Conservation (phyloP, 2,329 filamentous ascomycete species). For the Arthrobotrys musiformis region DNA sequence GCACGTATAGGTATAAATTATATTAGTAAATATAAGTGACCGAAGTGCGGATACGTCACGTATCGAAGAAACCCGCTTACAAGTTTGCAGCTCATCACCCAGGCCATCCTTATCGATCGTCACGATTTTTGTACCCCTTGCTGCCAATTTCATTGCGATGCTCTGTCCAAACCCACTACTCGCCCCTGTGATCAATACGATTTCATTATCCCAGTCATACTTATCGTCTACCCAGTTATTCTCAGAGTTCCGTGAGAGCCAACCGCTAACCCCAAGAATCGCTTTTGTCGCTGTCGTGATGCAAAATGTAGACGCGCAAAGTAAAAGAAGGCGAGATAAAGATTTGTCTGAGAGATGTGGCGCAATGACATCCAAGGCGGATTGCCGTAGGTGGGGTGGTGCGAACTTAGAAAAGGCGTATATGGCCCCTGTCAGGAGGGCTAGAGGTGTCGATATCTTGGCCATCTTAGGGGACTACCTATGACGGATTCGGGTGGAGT, state of each 20-base stretch:
- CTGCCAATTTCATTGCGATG: neutral
- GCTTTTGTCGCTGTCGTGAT: neutral
- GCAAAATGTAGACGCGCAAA: neutral
- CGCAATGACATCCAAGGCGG: neutral
- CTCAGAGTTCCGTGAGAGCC: neutral
- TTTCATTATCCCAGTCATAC: constrained; percentile 1
- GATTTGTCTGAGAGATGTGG: neutral
- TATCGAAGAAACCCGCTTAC: neutral
- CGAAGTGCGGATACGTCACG: neutral
- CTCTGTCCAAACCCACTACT: neutral
- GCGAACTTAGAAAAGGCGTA: constrained; percentile 8
- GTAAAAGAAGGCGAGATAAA: neutral
- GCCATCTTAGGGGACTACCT: neutral
- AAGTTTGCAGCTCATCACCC: neutral
- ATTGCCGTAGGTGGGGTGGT: neutral
- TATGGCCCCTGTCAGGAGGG: neutral
- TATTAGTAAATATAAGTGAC: neutral
- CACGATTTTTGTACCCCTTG: neutral
- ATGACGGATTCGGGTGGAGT: neutral
- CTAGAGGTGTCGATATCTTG: neutral
- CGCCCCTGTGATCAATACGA: neutral
- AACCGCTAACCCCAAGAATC: neutral
- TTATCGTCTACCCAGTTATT: constrained; percentile 17
- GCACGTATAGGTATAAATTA: neutral
- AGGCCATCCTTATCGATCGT: neutral